A percentile compares a stretch with the other conserved stretches of the same genome.
These are phyloP conservation scores for Cutaneotrichosporon spelunceum DNA, from an alignment of 1,284 basidiomycete species.

Conservation along the genomic window DNA sequence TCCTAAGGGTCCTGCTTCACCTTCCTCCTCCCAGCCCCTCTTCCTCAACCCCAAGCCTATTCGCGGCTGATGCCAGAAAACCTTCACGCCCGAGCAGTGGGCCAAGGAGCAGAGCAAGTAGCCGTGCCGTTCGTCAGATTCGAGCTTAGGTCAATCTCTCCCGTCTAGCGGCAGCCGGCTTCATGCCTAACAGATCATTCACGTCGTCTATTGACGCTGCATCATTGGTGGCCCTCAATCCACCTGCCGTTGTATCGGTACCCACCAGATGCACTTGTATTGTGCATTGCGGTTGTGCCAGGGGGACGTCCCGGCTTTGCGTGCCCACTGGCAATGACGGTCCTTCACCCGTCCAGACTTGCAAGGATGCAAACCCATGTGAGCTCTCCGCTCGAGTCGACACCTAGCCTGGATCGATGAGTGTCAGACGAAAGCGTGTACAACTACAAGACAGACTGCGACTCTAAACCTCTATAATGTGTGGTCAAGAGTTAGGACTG, in stretches of 20 bases:
- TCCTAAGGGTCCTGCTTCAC: neutral
- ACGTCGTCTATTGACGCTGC: neutral
- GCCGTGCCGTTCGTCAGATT: too few species aligned
- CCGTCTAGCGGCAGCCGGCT: too few species aligned
- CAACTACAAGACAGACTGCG: too few species aligned
- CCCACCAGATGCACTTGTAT: neutral
- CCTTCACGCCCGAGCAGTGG: constrained; percentile 49
- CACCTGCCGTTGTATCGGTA: neutral
- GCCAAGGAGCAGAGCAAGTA: constrained; percentile 32
- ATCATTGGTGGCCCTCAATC: neutral
- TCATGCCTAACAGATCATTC: neutral
- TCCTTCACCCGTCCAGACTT: neutral
- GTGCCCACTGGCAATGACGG: neutral
- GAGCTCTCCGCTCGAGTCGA: too few species aligned
- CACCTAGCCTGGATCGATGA: too few species aligned
- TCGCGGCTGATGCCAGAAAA: constrained; percentile 33
- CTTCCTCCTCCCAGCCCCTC: neutral
- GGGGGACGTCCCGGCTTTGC: too few species aligned
- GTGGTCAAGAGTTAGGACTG: too few species aligned
- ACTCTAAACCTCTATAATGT: too few species aligned
- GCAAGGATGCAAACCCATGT: too few species aligned
- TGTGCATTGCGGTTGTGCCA: neutral
- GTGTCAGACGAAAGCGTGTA: too few species aligned
- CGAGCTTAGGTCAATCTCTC: too few species aligned
- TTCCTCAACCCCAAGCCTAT: too few species aligned